Evolutionary conservation across 331 rosid species (phyloP), one percentile per base, ranked within the genome.

Genomic region (Dryas integrifolia): DNA sequence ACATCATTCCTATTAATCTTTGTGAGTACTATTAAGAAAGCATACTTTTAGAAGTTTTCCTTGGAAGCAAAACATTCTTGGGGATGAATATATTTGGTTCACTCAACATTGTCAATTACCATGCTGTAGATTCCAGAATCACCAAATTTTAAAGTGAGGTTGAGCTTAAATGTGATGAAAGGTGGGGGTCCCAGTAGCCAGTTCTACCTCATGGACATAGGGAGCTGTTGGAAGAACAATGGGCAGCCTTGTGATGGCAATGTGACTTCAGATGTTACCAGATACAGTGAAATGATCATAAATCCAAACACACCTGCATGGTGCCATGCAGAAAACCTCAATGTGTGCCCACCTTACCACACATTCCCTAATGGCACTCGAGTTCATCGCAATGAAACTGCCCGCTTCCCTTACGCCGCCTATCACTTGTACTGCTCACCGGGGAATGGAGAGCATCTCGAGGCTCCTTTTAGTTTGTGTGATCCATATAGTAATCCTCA

Each of bases 151-250:
- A 83, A 78, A 69, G 86, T 86, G 39, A 75, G 58, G 40, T 65
- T 86, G 40, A 83, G 69, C 7, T 77, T 86, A 12, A 72, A 81
- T 65, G 77, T 83, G 44, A 80, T 70, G 60, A 64, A 68, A 46
- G 87, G 90, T 41, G 87, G 89, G 39, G 87, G 90, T 16, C 60
- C 76, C 7, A 69, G 47, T 78, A 86, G 82, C 65, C 90, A 86
- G 47, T 86, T 83, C 76, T 86, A 83, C 70, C 85, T 81, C 7
- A 69, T 79, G 44, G 87, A 86, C 85, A 83, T 86, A 16, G 90
- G 90, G 46, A 81, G 90, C 67, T 86, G 84, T 63, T 86, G 90
- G 87, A 86, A 86, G 87, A 86, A 80, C 82, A 79, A 78, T 79
- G 86, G 87, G 60, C 61, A 63, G 48, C 84, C 80, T 16, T 86